A percentile compares a stretch with the other conserved stretches of the same genome.
Evolutionary conservation across 2,329 filamentous ascomycete species (phyloP).

Genomic region (Cercospora zeae-maydis): DNA sequence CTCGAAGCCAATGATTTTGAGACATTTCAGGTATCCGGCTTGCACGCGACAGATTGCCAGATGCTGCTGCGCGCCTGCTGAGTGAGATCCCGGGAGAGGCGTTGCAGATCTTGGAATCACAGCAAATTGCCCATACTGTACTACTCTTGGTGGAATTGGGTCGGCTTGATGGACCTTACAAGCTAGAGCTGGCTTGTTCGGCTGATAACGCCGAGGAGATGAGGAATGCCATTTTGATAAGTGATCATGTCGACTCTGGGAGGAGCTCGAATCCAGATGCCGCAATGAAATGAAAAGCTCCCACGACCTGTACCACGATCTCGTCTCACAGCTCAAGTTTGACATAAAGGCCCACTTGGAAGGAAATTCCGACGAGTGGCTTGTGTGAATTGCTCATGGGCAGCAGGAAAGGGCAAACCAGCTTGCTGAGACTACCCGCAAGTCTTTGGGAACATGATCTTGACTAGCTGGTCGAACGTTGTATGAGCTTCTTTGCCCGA

Average conservation of each 20-base stretch:
- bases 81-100: neutral
- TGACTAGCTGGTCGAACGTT: slow-evolving; percentile 20
- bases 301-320: slow-evolving; percentile 17
- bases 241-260: slow-evolving; percentile 17
- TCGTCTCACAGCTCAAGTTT: slow-evolving; percentile 11
- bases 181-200: slow-evolving; percentile 16
- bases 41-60: slow-evolving; percentile 13
- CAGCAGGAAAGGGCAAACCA: slow-evolving; percentile 11
- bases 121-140: slow-evolving; percentile 16
- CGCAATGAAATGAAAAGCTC: slow-evolving; percentile 9
- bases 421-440: slow-evolving; percentile 11
- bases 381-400: slow-evolving; percentile 17
- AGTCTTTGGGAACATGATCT: slow-evolving; percentile 17
- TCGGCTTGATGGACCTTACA: slow-evolving; percentile 13
- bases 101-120: slow-evolving; percentile 19
- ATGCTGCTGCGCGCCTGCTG: slow-evolving; percentile 15
- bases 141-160: slow-evolving; percentile 16
- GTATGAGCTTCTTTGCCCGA: slow-evolving; percentile 16
- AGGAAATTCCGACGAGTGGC: slow-evolving; percentile 9
- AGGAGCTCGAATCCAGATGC: slow-evolving; percentile 18
- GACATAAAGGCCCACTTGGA: slow-evolving; percentile 1
- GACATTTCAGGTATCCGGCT: slow-evolving; percentile 7
- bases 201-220: slow-evolving; percentile 11
- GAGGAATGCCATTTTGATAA: slow-evolving; percentile 15
- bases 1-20: slow-evolving; percentile 6